phyloP scores from a whole-genome alignment of 2,329 filamentous ascomycete genomes.

The Chaetomiaceae sp. region DNA sequence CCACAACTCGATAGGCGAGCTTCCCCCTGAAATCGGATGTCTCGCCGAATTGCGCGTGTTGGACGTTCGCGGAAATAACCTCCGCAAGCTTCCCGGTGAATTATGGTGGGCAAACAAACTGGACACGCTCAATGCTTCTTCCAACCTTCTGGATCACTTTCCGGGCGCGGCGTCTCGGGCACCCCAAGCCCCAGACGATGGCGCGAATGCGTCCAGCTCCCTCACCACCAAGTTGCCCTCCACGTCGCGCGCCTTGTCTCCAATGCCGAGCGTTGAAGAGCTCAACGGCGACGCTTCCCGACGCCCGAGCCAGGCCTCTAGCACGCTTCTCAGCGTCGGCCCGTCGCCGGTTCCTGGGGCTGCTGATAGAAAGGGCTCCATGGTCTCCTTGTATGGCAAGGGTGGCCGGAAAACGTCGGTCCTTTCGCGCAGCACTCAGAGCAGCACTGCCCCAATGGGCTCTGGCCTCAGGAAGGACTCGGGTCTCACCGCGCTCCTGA shows the following conservation, averaged over 20 bases:
- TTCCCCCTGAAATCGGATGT: slow-evolving; percentile 85
- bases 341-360: slow-evolving; percentile 61
- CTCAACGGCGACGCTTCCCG: slow-evolving; percentile 54
- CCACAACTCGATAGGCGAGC: slow-evolving; percentile 77
- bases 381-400: slow-evolving; percentile 74
- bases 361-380: slow-evolving; percentile 71
- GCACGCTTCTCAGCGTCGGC: slow-evolving; percentile 68
- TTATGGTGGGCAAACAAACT: slow-evolving; percentile 93
- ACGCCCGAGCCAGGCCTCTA: slow-evolving; percentile 80
- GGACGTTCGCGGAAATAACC: slow-evolving; percentile 89
- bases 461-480: slow-evolving; percentile 73
- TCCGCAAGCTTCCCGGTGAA: slow-evolving; percentile 81
- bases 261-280: slow-evolving; percentile 73
- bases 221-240: slow-evolving; percentile 31
- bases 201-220: slow-evolving; percentile 41
- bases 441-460: slow-evolving; percentile 46
- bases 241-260: slow-evolving; percentile 41
- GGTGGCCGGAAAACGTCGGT: slow-evolving; percentile 82
- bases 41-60: slow-evolving; percentile 78
- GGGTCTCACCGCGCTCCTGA: slow-evolving; percentile 65
- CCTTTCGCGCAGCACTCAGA: slow-evolving; percentile 58
- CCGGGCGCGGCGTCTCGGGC: slow-evolving; percentile 76
- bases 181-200: slow-evolving; percentile 55
- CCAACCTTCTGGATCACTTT: slow-evolving; percentile 86
- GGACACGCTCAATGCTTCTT: slow-evolving; percentile 90